phyloP scores from a whole-genome alignment of 1,139 yeast species.

The Saccharomyces pastorianus region DNA sequence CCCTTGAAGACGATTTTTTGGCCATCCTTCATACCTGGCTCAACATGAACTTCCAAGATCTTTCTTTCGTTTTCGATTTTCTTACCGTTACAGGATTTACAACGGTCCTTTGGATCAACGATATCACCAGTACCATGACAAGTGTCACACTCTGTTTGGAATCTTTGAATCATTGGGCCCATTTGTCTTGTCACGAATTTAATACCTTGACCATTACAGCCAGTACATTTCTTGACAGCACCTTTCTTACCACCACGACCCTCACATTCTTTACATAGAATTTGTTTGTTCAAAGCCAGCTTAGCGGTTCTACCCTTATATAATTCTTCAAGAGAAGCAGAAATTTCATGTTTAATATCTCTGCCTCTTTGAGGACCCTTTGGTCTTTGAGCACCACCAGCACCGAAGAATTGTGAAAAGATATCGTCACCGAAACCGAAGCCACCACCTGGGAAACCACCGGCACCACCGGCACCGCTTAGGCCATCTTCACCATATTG shows the following conservation, averaged over 20 bases:
- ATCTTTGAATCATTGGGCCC: slow-evolving; percentile 99
- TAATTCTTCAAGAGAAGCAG: slow-evolving; percentile 83
- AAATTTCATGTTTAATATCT: slow-evolving; percentile 83
- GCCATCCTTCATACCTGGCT: slow-evolving; percentile 96
- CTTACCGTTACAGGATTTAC: slow-evolving; percentile 83
- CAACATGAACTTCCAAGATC: slow-evolving; percentile 87
- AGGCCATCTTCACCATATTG: slow-evolving; percentile 90
- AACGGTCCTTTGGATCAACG: slow-evolving; percentile 79
- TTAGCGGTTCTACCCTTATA: slow-evolving; percentile 94
- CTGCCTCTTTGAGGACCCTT: slow-evolving; percentile 84
- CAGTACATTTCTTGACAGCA: slow-evolving; percentile 74
- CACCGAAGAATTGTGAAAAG: slow-evolving; percentile 84
- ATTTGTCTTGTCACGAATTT: slow-evolving; percentile 92
- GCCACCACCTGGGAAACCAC: slow-evolving; percentile 47
- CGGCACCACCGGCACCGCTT: slow-evolving; percentile 64
- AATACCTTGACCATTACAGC: slow-evolving; percentile 87
- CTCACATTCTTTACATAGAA: slow-evolving; percentile 78
- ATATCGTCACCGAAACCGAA: slow-evolving; percentile 67
- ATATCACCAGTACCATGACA: slow-evolving; percentile 93
- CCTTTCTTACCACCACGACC: slow-evolving; percentile 97
- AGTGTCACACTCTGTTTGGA: slow-evolving; percentile 88
- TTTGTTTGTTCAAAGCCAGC: slow-evolving; percentile 86
- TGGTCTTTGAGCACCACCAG: slow-evolving; percentile 55
- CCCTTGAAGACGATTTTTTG: slow-evolving; percentile 87
- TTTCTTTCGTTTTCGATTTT: slow-evolving; percentile 84